A percentile compares a stretch with the other conserved stretches of the same genome.
Conservation (phyloP, 2,329 filamentous ascomycete genomes). For the Colletotrichum costaricense region DNA sequence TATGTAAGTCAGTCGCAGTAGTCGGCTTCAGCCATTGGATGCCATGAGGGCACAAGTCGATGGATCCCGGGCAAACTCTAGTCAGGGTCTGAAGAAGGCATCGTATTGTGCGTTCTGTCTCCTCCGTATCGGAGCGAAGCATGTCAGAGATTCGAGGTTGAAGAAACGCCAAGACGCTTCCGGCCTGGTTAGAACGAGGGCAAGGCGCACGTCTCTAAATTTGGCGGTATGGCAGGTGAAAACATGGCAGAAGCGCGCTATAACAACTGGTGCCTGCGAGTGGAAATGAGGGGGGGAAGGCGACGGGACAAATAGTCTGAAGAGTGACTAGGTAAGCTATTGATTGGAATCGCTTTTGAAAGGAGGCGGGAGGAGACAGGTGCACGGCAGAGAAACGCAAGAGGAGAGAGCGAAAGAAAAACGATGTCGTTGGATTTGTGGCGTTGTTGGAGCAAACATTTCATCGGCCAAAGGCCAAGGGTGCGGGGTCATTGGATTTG, state of each 20-base stretch:
- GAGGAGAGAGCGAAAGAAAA: neutral
- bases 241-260: slow-evolving; percentile 19
- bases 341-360: neutral
- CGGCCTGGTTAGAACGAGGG: neutral
- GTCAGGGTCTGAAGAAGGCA: slow-evolving; percentile 11
- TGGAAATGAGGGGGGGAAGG: neutral
- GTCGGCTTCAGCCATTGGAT: slow-evolving; percentile 2
- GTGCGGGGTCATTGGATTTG: slow-evolving; percentile 15
- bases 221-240: neutral
- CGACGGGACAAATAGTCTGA: neutral
- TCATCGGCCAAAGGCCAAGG: neutral
- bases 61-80: slow-evolving; percentile 9
- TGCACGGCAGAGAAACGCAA: too few relatives aligned
- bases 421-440: neutral
- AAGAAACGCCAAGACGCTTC: neutral
- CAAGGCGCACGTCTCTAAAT: neutral
- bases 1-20: slow-evolving; percentile 35
- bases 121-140: slow-evolving; percentile 1
- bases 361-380: neutral
- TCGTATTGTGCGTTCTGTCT: slow-evolving; percentile 1
- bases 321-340: neutral
- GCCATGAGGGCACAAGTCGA: neutral
- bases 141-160: neutral
- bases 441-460: slow-evolving; percentile 9
- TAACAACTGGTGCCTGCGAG: slow-evolving; percentile 8